These are phyloP conservation scores for Moricandia arvensis DNA, from an alignment of 345 rosid species.

Conservation along the genomic window DNA sequence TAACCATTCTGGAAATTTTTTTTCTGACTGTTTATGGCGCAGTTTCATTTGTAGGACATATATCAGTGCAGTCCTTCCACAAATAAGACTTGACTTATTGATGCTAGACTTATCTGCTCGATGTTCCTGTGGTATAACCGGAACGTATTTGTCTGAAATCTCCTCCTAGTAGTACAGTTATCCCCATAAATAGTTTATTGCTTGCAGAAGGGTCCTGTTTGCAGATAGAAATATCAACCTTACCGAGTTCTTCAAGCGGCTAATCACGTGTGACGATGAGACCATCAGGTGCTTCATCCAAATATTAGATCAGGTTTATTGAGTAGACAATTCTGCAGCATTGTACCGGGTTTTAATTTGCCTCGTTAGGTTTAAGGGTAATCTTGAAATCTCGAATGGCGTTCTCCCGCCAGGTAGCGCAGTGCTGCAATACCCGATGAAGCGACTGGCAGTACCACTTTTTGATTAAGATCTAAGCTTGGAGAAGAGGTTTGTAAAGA, in stretches of 20 bases:
- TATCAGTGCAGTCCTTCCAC: not conserved
- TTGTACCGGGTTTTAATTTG: not conserved
- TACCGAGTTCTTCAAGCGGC: not conserved
- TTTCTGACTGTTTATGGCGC: not conserved
- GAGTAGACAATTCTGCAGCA: not conserved
- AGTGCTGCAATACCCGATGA: not conserved
- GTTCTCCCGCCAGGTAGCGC: not conserved
- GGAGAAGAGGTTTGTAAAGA: not conserved
- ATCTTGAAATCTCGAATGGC: not conserved
- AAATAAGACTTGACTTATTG: not conserved
- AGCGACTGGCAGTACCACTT: not conserved
- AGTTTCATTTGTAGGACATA: not conserved
- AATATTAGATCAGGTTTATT: not conserved
- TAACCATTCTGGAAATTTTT: not conserved
- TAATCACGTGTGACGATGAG: not conserved
- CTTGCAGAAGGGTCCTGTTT: not conserved
- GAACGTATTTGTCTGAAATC: not conserved
- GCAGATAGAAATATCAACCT: not conserved
- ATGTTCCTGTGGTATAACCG: not conserved
- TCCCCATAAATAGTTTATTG: not conserved
- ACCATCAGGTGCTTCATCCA: not conserved
- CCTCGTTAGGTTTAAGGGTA: not conserved
- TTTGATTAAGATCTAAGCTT: not conserved
- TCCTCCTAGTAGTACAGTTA: not conserved
- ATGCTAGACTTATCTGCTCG: not conserved